Percentiles rank a stretch among this genome's conserved stretches.
These are phyloP conservation scores for Candida arabinofermentans DNA, from an alignment of 805 yeast species.

Conservation along the genomic window DNA sequence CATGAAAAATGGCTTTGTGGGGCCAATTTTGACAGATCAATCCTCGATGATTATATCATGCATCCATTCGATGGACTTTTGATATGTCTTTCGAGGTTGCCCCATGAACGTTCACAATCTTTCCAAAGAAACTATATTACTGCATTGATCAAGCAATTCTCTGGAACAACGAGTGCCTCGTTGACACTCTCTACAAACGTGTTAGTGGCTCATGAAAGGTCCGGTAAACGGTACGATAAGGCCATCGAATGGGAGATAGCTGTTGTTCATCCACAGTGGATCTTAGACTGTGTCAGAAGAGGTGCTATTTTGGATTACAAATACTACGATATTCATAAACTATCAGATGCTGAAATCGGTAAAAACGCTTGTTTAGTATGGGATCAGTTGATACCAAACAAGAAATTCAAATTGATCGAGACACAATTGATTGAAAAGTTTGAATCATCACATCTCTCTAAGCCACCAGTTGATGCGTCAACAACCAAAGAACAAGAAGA, in stretches of 20 bases:
- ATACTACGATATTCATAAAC: slow-evolving; percentile 35
- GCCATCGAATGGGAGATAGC: slow-evolving; percentile 52
- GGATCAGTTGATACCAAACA: slow-evolving; percentile 21
- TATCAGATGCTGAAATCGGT: slow-evolving; percentile 19
- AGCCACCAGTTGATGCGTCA: neutral
- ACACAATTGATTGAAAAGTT: slow-evolving; percentile 3
- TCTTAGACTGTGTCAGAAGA: slow-evolving; percentile 41
- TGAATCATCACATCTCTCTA: neutral
- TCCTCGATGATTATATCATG: slow-evolving; percentile 24
- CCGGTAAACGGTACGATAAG: slow-evolving; percentile 50
- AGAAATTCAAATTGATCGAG: slow-evolving; percentile 2
- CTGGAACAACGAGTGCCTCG: slow-evolving; percentile 50
- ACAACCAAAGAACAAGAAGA: neutral
- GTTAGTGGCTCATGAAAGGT: slow-evolving; percentile 45
- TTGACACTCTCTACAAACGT: slow-evolving; percentile 41
- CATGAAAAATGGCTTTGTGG: slow-evolving; percentile 54
- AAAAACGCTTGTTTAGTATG: slow-evolving; percentile 35
- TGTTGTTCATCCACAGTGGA: slow-evolving; percentile 48
- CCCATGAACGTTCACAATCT: slow-evolving; percentile 17
- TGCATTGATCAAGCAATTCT: slow-evolving; percentile 36
- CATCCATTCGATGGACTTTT: slow-evolving; percentile 43
- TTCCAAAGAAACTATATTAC: slow-evolving; percentile 31
- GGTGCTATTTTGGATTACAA: slow-evolving; percentile 39
- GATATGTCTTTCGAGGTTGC: slow-evolving; percentile 42
- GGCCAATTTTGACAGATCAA: slow-evolving; percentile 11